phyloP scores from a whole-genome alignment of 306 rosid genomes.

The Prinsepia uniflora region DNA sequence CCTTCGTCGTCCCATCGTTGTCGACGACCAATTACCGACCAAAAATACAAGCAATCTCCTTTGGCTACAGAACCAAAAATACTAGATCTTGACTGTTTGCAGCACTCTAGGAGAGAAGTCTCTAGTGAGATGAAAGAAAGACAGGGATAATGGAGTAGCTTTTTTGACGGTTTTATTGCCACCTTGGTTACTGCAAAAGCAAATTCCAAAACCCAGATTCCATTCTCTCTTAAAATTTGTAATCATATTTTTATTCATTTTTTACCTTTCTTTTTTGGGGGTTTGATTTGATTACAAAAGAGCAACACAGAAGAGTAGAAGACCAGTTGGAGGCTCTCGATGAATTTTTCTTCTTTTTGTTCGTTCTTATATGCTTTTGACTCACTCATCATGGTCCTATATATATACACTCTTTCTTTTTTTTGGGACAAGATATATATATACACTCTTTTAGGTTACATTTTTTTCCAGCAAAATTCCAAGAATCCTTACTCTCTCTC shows the following conservation, averaged over 20 bases:
- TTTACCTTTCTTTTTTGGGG: background rate
- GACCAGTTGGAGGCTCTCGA: background rate
- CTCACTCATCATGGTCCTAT: slow-evolving; percentile 6
- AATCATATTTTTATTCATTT: background rate
- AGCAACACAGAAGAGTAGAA: too few relatives aligned
- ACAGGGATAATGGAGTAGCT: slow-evolving; percentile 26
- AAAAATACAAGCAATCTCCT: slow-evolving; percentile 3
- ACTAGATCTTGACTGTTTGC: slow-evolving; percentile 12
- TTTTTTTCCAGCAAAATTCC: slow-evolving; percentile 16
- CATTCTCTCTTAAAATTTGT: slow-evolving; percentile 24
- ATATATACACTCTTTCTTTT: background rate
- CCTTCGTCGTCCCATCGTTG: slow-evolving; percentile 26
- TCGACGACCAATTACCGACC: slow-evolving; percentile 41
- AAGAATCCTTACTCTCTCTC: slow-evolving; percentile 23
- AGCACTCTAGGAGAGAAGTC: background rate
- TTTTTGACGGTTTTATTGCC: slow-evolving; percentile 37
- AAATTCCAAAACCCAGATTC: slow-evolving; percentile 40
- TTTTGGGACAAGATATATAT: too few relatives aligned
- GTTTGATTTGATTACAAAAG: too few relatives aligned
- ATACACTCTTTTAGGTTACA: background rate
- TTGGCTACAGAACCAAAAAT: too few relatives aligned
- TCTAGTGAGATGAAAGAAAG: background rate
- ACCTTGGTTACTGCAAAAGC: slow-evolving; percentile 55
- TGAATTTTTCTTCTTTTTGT: background rate
- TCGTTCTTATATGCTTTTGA: slow-evolving; percentile 18